Conservation (phyloP, 768 basidiomycete species). For the Lentinula sp. region DNA sequence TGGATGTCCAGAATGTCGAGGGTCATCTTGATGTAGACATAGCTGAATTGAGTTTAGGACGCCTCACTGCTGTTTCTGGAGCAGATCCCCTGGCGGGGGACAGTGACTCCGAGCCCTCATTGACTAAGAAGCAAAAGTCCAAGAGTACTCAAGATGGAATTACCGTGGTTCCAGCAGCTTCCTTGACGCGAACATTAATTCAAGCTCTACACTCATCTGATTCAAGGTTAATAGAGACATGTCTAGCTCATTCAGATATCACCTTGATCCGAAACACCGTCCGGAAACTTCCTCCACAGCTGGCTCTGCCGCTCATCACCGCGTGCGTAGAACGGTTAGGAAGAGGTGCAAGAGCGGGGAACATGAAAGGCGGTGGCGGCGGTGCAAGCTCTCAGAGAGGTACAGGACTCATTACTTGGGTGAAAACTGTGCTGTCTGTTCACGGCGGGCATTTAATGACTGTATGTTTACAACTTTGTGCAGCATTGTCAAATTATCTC, state of each 20-base stretch:
- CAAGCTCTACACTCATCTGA: constrained; percentile 97
- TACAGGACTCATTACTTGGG: constrained; percentile 65
- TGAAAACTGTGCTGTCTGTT: constrained; percentile 74
- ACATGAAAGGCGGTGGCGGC: constrained; percentile 72
- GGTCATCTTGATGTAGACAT: constrained; percentile 77
- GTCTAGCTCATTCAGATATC: constrained; percentile 78
- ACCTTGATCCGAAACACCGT: constrained; percentile 83
- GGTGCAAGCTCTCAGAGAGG: constrained; percentile 78
- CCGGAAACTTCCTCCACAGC: constrained; percentile 74
- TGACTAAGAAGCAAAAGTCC: constrained; percentile 21
- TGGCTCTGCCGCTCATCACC: constrained; percentile 79
- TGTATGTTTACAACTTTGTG: constrained; percentile 38
- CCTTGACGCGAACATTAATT: constrained; percentile 88
- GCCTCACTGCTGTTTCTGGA: constrained; percentile 70
- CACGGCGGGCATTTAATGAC: constrained; percentile 94
- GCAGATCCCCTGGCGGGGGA: constrained; percentile 33
- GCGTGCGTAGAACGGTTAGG: constrained; percentile 89
- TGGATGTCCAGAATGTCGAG: constrained; percentile 44
- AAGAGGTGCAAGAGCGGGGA: constrained; percentile 61
- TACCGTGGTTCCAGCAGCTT: constrained; percentile 66
- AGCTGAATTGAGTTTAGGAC: constrained; percentile 87
- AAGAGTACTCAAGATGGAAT: constrained; percentile 26
- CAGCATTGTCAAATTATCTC: constrained; percentile 7
- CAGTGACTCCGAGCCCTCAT: constrained; percentile 14
- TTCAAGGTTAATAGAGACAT: constrained; percentile 79